Base-by-base conservation (phyloP, 2,329 filamentous ascomycete genomes). In the Neofusicoccum ribis region DNA sequence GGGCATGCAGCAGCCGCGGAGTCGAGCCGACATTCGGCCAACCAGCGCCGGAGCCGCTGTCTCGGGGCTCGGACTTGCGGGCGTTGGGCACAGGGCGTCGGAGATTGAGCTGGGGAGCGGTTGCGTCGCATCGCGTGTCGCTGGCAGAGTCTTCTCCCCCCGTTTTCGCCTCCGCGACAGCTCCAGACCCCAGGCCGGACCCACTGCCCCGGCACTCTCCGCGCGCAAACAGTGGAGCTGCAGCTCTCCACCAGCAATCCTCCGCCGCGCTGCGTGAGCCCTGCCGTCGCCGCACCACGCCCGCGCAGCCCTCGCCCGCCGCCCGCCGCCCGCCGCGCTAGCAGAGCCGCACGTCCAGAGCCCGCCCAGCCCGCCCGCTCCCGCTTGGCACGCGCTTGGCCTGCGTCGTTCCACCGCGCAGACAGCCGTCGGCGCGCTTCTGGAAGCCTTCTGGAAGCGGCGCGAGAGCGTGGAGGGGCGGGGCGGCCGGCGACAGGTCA, bases 171-270 rank as follows among this genome's bases (percentile, higher is more conserved):
- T 60, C 56, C 56, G 36, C 12, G 39, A 44, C 47, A 34, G 54
- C 54, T 59, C 54, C 54, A 59, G 41, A 60, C 56, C 56, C 56
- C 56, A 15, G 56, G 56, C 2, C 41, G 27, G 27, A 31, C 56
- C 56, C 47, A 41, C 9, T 0, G 3, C 56, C 56, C 41, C 56
- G 56, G 56, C 56, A 60, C 41, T 60, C 56, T 37, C 56, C 56
- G 56, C 56, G 20, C 39, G n/a, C 3, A 3, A 44, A 23, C 54
- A 58, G 54, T 58, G 54, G 54, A 58, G 54, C n/a, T 37, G 41
- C 20, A n/a, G 23, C 31, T 36, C 41, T 23, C 41, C 41, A 27
- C 54, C 54, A 56, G 31, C 9, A 8, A 41, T 23, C 43, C 31
- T 27, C 47, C 56, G 37, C 56, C 56, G 56, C 56, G 27, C 31